Evolutionary conservation across 495 filamentous ascomycete genomes (phyloP), one percentile per base, ranked within the genome.

Genomic region (Hypoxylon trugodes): DNA sequence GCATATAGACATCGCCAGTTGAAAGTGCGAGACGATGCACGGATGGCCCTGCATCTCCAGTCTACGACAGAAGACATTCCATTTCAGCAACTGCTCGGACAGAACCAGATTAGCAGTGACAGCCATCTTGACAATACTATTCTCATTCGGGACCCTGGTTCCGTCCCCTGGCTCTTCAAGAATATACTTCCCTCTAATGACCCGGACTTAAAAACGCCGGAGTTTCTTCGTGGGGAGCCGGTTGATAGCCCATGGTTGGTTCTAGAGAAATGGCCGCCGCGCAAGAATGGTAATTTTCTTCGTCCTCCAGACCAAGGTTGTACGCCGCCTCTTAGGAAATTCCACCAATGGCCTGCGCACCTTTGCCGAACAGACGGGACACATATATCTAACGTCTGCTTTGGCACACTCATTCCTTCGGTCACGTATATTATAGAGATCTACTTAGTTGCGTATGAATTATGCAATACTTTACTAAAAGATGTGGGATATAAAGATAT

Each of bases 361-460:
- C 66, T 67, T 9, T 71, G 78, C 42, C 76, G 46, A 6, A 54
- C 79, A 6, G 86, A 89, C 57, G 80, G 70, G 19, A 74, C 92
- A 1, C 88, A 92, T 0, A 73, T 81, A 22, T 69, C 74, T 12
- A 86, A 87, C 52, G 80, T 84, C 1, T 79, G 86, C 19, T 85
- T 96, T 55, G 89, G 86, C 1, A 77, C 89, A 12, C 81, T 96
- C 28, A 79, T 96, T 19, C 92, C 95, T 0, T 86, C 88, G 0
- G 87, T 97, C 6, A 74, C 90, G 4, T 83, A 89, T 51, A 82
- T 83, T n/a, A 63, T 94, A 13, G 90, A 90, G 59, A 74, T 85
- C 3, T 75, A 77, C 13, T 74, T 93, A 16, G 75, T 93, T 22
- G 91, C 89, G 1, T 73, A 83, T 16, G 77, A 81, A 21, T 76